These are phyloP conservation scores for Rhododendron mucronatum DNA, from an alignment of 148 eudicot genomes.

Conservation along the genomic window DNA sequence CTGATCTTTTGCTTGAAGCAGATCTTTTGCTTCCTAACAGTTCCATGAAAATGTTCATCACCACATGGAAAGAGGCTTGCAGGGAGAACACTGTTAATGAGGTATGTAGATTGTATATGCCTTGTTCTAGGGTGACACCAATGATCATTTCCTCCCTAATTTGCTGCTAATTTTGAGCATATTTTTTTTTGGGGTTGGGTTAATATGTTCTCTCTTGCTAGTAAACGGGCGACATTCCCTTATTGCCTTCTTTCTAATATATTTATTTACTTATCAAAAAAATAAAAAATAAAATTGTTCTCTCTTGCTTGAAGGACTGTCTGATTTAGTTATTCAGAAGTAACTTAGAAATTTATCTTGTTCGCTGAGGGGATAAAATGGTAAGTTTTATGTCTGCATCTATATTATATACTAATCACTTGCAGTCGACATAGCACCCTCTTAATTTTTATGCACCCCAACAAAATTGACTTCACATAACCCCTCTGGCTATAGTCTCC, in stretches of 20 bases:
- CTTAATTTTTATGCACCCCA: background rate
- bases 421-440: background rate
- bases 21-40: slow-evolving; percentile 34
- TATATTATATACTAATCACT: background rate
- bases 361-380: background rate
- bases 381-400: background rate
- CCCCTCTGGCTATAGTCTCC: background rate
- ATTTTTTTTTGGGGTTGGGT: background rate
- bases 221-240: background rate
- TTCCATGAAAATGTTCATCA: slow-evolving; percentile 58
- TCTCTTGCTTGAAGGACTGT: background rate
- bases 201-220: background rate
- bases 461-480: background rate
- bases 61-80: slow-evolving; percentile 88
- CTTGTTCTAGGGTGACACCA: background rate
- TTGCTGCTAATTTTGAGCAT: background rate
- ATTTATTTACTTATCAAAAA: too few species aligned
- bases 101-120: slow-evolving; percentile 38
- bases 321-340: background rate
- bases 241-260: too few species aligned
- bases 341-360: background rate
- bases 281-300: too few species aligned
- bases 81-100: slow-evolving; percentile 41
- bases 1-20: slow-evolving; percentile 24
- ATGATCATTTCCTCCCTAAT: too few species aligned